Evolutionary conservation across 345 rosid genomes (phyloP).

Genomic region (Dimocarpus longan): DNA sequence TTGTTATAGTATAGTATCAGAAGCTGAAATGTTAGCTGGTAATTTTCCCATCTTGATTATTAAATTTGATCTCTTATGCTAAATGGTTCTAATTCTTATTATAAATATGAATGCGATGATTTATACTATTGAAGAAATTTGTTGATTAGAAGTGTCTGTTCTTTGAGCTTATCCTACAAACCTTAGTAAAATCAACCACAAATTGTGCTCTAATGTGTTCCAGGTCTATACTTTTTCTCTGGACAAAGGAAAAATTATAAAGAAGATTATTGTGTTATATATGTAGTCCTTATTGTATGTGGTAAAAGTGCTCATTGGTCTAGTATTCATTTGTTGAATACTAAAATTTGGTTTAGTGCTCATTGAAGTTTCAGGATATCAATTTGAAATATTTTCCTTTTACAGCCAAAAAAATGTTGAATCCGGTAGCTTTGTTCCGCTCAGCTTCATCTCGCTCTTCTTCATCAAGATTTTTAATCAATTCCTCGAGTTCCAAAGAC

Average conservation of each 20-base stretch:
- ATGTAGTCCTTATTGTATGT: neutral
- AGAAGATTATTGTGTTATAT: neutral
- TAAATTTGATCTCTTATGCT: neutral
- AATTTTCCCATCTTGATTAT: too few relatives aligned
- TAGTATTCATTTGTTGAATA: neutral
- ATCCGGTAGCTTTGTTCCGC: conserved; percentile 87
- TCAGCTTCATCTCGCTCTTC: conserved; percentile 90
- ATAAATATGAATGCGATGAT: too few relatives aligned
- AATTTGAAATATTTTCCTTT: conserved; percentile 12
- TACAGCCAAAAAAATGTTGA: conserved; percentile 86
- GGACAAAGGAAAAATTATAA: neutral
- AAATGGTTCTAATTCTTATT: neutral
- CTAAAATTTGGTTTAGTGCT: too few relatives aligned
- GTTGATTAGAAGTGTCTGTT: too few relatives aligned
- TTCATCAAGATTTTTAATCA: conserved; percentile 73
- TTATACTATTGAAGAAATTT: too few relatives aligned
- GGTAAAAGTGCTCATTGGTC: neutral
- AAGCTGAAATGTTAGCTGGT: too few relatives aligned
- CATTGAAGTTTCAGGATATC: conserved; percentile 6
- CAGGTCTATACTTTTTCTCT: neutral
- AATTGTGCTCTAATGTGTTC: neutral
- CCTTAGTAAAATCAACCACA: neutral
- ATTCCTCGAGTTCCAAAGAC: conserved; percentile 59
- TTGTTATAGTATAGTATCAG: neutral
- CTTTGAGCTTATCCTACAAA: too few relatives aligned